Evolutionary conservation across 768 basidiomycete genomes (phyloP).

Genomic region (Lyophyllum semitale): DNA sequence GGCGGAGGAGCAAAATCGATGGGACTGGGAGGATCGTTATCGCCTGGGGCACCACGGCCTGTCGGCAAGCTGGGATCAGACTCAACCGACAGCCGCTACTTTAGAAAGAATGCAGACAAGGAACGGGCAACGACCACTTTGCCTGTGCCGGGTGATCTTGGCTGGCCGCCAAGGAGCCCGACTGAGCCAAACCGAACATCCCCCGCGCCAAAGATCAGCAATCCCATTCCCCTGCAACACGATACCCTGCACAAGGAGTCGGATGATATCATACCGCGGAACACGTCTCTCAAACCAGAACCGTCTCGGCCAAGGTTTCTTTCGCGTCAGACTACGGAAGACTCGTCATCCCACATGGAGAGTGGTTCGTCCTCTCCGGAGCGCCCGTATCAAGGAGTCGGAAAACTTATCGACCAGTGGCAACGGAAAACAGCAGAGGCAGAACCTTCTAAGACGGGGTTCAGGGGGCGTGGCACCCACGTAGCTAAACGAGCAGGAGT

Average conservation of each 20-base stretch:
- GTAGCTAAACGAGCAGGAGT: constrained; percentile 41
- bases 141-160: constrained; percentile 10
- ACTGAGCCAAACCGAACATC: neutral
- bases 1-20: constrained; percentile 37
- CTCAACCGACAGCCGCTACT: constrained; percentile 14
- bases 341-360: constrained; percentile 19
- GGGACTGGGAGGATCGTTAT: constrained; percentile 24
- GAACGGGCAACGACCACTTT: constrained; percentile 3
- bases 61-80: constrained; percentile 6
- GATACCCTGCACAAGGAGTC: constrained; percentile 13
- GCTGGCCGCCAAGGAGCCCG: constrained; percentile 11
- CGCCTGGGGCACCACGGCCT: constrained; percentile 30
- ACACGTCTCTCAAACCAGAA: constrained; percentile 30
- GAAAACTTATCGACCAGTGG: constrained; percentile 86
- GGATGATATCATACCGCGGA: constrained; percentile 25
- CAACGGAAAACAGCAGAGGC: constrained; percentile 74
- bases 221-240: constrained; percentile 12
- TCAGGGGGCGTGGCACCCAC: constrained; percentile 33
- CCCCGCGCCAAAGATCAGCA: constrained; percentile 3
- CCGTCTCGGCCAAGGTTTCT: constrained; percentile 17
- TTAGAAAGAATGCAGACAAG: constrained; percentile 10
- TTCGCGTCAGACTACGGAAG: constrained; percentile 18
- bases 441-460: constrained; percentile 36
- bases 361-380: constrained; percentile 69
- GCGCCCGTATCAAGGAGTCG: constrained; percentile 79